These are phyloP conservation scores for Madurella fahalii DNA, from an alignment of 2,329 filamentous ascomycete species.

Conservation along the genomic window DNA sequence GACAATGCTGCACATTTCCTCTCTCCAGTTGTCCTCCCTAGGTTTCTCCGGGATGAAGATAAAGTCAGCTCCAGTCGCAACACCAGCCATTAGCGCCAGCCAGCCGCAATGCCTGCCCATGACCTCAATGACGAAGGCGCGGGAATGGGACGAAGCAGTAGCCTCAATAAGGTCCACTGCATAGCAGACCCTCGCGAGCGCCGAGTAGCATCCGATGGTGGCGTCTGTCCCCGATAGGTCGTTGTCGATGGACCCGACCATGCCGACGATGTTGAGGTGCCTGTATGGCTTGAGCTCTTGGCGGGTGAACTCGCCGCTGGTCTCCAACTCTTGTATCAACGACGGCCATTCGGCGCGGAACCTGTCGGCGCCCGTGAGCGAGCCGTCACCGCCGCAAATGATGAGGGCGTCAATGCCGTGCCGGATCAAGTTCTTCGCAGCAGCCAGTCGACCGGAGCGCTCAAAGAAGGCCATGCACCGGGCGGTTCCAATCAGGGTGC, in stretches of 20 bases:
- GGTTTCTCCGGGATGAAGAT: constrained; percentile 96
- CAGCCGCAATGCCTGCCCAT: constrained; percentile 98
- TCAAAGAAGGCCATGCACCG: constrained; percentile 91
- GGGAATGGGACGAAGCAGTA: constrained; percentile 87
- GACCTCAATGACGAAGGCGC: constrained; percentile 96
- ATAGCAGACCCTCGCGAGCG: constrained; percentile 87
- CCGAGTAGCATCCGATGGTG: constrained; percentile 95
- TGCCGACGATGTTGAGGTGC: constrained; percentile 90
- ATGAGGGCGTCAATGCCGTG: constrained; percentile 93
- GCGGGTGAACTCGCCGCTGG: constrained; percentile 63
- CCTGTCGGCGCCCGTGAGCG: constrained; percentile 88
- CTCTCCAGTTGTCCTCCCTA: constrained; percentile 79
- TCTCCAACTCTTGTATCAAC: constrained; percentile 78
- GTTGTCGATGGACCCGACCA: constrained; percentile 97
- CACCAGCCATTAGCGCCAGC: constrained; percentile 93
- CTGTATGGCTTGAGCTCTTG: constrained; percentile 72
- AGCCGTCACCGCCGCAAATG: constrained; percentile 95
- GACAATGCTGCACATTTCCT: constrained; percentile 79
- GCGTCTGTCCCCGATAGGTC: constrained; percentile 96
- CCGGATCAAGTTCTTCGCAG: constrained; percentile 90
- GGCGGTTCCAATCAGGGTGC: constrained; percentile 92
- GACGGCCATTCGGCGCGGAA: constrained; percentile 92
- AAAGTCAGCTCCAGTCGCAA: constrained; percentile 92
- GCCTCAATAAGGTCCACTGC: constrained; percentile 96
- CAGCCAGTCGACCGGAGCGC: constrained; percentile 73